Evolutionary conservation across 2,329 filamentous ascomycete genomes (phyloP).

Genomic region (Beauveria bassiana): DNA sequence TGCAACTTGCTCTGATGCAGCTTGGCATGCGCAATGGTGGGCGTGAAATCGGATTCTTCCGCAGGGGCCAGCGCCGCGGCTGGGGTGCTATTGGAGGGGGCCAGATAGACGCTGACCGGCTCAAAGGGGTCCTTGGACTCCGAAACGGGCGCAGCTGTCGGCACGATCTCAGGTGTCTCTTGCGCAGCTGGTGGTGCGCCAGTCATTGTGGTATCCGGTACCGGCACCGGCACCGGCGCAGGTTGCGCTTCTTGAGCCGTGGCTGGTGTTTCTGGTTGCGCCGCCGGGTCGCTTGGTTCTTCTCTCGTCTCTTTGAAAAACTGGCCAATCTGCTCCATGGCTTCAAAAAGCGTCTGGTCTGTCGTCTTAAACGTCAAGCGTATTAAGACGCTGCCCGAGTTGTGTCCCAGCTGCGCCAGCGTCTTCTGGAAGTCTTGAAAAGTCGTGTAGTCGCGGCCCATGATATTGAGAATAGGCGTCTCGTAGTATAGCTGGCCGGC

Average conservation of each 20-base stretch:
- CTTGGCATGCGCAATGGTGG: slow-evolving; percentile 67
- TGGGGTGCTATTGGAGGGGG: slow-evolving; percentile 67
- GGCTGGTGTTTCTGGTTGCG: slow-evolving; percentile 8
- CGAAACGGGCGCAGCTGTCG: slow-evolving; percentile 6
- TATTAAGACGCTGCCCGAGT: slow-evolving; percentile 72
- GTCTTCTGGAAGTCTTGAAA: slow-evolving; percentile 86
- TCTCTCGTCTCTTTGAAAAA: slow-evolving; percentile 57
- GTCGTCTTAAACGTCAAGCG: slow-evolving; percentile 70
- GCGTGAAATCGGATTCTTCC: slow-evolving; percentile 69
- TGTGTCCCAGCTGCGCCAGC: slow-evolving; percentile 77
- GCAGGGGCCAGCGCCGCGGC: slow-evolving; percentile 61
- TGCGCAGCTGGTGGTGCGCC: slow-evolving; percentile 2
- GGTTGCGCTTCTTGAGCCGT: slow-evolving; percentile 6
- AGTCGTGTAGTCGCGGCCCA: slow-evolving; percentile 69
- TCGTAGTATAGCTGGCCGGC: slow-evolving; percentile 83
- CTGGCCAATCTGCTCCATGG: slow-evolving; percentile 70
- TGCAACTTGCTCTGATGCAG: slow-evolving; percentile 63
- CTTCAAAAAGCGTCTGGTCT: slow-evolving; percentile 72
- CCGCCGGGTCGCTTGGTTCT: slow-evolving; percentile 29
- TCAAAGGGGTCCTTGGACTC: slow-evolving; percentile 27
- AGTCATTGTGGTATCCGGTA: neutral
- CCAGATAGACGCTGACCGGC: slow-evolving; percentile 66
- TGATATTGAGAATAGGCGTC: slow-evolving; percentile 73
- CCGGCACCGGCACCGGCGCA: neutral
- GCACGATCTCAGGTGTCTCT: neutral